Percentiles rank a stretch among this genome's conserved stretches.
These are phyloP conservation scores for Epichloe amarillans DNA, from an alignment of 2,329 filamentous ascomycete species.

Conservation along the genomic window DNA sequence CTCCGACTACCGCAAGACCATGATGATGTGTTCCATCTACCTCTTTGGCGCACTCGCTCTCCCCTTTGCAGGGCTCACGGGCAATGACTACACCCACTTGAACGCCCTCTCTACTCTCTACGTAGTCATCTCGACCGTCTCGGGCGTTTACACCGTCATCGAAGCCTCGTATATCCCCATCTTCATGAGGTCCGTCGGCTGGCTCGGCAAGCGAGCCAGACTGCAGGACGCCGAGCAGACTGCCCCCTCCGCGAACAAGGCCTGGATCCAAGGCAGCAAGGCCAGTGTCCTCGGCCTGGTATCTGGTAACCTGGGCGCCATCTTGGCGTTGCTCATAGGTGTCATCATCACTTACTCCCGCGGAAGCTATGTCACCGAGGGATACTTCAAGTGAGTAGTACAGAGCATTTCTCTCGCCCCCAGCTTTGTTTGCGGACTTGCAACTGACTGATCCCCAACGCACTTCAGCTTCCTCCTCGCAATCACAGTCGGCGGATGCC, in stretches of 20 bases:
- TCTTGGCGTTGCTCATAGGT: slow-evolving; percentile 10
- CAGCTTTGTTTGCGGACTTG: background rate
- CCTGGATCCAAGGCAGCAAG: slow-evolving; percentile 9
- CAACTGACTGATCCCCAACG: background rate
- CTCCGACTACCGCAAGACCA: slow-evolving; percentile 10
- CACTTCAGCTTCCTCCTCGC: slow-evolving; percentile 8
- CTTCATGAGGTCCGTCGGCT: slow-evolving; percentile 11
- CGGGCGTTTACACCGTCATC: slow-evolving; percentile 9
- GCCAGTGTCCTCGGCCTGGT: slow-evolving; percentile 10
- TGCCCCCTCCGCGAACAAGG: background rate
- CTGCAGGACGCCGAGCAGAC: background rate
- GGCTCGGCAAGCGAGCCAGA: slow-evolving; percentile 1
- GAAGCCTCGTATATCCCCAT: slow-evolving; percentile 11
- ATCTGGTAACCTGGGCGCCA: slow-evolving; percentile 8
- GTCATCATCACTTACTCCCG: slow-evolving; percentile 10
- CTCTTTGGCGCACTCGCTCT: slow-evolving; percentile 9
- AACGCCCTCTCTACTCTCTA: slow-evolving; percentile 8
- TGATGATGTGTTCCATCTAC: slow-evolving; percentile 12
- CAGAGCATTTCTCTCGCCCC: background rate
- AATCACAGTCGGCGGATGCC: slow-evolving; percentile 9
- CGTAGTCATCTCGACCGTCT: slow-evolving; percentile 8
- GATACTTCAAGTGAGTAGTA: slow-evolving; percentile 9
- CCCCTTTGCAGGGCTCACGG: slow-evolving; percentile 9
- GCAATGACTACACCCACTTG: slow-evolving; percentile 8
- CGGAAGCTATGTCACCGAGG: slow-evolving; percentile 8